Evolutionary conservation across 1,139 yeast species (phyloP).

Genomic region (Taiozyma onychis): DNA sequence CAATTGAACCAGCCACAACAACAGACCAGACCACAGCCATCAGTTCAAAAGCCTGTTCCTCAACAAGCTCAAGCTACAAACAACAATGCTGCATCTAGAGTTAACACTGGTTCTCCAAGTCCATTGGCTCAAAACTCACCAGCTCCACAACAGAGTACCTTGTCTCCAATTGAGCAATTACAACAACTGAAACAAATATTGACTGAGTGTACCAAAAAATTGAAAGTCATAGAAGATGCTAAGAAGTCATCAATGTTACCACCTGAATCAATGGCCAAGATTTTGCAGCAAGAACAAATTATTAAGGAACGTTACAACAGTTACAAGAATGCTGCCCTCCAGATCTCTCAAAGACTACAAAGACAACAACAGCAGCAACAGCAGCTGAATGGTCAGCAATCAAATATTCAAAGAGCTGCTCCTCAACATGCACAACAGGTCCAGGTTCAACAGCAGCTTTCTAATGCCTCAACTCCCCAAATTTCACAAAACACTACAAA

Average conservation of each 20-base stretch:
- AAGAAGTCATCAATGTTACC: constrained; percentile 30
- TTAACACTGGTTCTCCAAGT: constrained; percentile 15
- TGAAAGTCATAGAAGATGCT: constrained; percentile 32
- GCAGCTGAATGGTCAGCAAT: background rate
- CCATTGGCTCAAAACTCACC: constrained; percentile 12
- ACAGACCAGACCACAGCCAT: constrained; percentile 5
- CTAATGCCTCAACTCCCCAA: constrained; percentile 3
- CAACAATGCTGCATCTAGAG: constrained; percentile 5
- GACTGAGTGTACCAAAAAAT: constrained; percentile 40
- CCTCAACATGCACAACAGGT: constrained; percentile 11
- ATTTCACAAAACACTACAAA: background rate
- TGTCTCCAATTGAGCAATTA: constrained; percentile 25
- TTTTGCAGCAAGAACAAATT: constrained; percentile 27
- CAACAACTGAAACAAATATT: constrained; percentile 28
- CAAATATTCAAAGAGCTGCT: background rate
- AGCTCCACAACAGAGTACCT: constrained; percentile 5
- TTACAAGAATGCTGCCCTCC: constrained; percentile 19
- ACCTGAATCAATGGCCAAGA: constrained; percentile 25
- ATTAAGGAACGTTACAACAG: constrained; percentile 17
- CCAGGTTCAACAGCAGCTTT: constrained; percentile 14
- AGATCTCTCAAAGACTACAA: constrained; percentile 18
- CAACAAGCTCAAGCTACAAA: constrained; percentile 2
- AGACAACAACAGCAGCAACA: constrained; percentile 19
- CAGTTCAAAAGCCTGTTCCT: background rate
- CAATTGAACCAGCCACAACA: constrained; percentile 10